Evolutionary conservation across 306 rosid genomes (phyloP).

Genomic region (Rosa rugosa): DNA sequence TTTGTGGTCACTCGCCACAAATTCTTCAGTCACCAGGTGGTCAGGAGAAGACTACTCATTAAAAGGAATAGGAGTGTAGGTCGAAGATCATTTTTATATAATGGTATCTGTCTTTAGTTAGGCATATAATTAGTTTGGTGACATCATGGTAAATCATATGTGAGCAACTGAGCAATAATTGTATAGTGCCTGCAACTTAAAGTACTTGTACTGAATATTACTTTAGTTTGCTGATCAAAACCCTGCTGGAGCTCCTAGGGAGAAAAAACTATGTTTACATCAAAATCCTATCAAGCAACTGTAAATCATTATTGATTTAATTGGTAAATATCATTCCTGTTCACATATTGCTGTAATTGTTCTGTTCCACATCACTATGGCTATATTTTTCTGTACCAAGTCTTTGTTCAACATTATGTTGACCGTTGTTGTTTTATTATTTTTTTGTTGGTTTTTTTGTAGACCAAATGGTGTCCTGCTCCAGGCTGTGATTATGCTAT

Average conservation of each 20-base stretch:
- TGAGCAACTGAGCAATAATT: background rate
- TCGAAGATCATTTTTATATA: background rate
- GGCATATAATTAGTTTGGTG: background rate
- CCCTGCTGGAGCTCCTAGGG: background rate
- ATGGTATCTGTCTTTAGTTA: background rate
- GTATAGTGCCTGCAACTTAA: background rate
- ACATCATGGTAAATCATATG: background rate
- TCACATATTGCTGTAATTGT: background rate
- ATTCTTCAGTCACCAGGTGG: background rate
- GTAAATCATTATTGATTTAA: background rate
- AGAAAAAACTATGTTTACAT: background rate
- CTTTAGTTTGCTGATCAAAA: conserved; percentile 1
- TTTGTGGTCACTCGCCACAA: background rate
- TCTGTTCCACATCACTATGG: background rate
- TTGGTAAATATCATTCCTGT: background rate
- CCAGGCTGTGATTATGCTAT: conserved; percentile 95
- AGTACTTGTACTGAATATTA: background rate
- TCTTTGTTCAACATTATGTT: background rate
- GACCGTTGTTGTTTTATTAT: background rate
- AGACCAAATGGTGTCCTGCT: conserved; percentile 97
- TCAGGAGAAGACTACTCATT: background rate
- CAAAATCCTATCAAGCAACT: background rate
- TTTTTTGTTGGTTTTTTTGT: conserved; percentile 18
- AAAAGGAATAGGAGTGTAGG: background rate
- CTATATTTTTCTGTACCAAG: background rate